phyloP scores from a whole-genome alignment of 257 asterid genomes.

The Haberlea rhodopensis region DNA sequence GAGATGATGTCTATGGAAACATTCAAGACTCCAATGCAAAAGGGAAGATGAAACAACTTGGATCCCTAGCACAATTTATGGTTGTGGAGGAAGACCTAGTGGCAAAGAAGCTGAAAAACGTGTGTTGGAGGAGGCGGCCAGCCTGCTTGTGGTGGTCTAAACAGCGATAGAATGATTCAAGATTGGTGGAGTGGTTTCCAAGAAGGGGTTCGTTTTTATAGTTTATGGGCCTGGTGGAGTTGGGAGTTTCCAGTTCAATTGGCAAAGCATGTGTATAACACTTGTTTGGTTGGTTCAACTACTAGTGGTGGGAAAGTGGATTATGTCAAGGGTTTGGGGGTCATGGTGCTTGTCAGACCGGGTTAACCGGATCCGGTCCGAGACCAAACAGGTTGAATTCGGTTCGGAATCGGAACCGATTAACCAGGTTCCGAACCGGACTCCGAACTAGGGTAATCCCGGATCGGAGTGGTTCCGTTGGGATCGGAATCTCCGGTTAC shows the following conservation, averaged over 20 bases:
- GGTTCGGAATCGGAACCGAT: too few relatives aligned
- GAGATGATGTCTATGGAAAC: conserved; percentile 63
- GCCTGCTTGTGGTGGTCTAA: conserved; percentile 56
- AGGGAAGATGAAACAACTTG: conserved; percentile 40
- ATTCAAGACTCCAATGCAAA: conserved; percentile 39
- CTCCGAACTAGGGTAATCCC: too few relatives aligned
- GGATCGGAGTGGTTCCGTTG: too few relatives aligned
- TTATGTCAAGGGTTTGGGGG: conserved; percentile 59
- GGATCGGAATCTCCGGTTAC: too few relatives aligned
- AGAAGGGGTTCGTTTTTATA: conserved; percentile 44
- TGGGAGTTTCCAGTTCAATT: conserved; percentile 53
- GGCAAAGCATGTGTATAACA: conserved; percentile 47
- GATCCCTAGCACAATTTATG: conserved; percentile 48
- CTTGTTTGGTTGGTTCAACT: conserved; percentile 51
- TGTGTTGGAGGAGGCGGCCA: conserved; percentile 62
- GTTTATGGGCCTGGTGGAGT: conserved; percentile 79
- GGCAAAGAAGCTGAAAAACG: conserved; percentile 43
- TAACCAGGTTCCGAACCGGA: too few relatives aligned
- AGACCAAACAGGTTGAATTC: too few relatives aligned
- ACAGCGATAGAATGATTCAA: conserved; percentile 59
- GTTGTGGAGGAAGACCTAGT: conserved; percentile 51
- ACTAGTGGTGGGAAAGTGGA: conserved; percentile 54
- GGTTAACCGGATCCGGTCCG: too few relatives aligned
- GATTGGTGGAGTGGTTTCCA: conserved; percentile 38
- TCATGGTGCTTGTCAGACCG: too few relatives aligned